These are phyloP conservation scores for Trapa incisa DNA, from an alignment of 345 rosid species.

Conservation along the genomic window DNA sequence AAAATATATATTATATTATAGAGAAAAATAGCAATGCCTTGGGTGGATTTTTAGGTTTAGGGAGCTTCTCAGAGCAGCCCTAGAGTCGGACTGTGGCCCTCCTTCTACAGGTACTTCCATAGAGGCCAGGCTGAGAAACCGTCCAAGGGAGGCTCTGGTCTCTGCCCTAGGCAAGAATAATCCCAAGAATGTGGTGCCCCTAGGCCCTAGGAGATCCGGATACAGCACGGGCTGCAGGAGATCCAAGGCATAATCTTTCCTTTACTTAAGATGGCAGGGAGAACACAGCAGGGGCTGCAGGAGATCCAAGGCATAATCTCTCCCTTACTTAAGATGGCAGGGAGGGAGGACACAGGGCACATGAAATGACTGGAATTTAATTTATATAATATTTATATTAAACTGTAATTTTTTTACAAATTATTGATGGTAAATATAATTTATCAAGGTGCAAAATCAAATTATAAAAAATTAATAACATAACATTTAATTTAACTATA, in stretches of 20 bases:
- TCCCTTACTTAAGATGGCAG: slow-evolving; percentile 62
- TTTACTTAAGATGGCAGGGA: slow-evolving; percentile 52
- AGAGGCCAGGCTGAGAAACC: slow-evolving; percentile 84
- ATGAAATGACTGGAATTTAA: not conserved
- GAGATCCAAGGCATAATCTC: slow-evolving; percentile 84
- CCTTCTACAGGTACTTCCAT: slow-evolving; percentile 59
- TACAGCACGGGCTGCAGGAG: slow-evolving; percentile 66
- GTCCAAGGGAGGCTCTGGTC: slow-evolving; percentile 58
- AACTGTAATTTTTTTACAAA: no score
- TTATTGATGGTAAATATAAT: no score
- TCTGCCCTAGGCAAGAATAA: slow-evolving; percentile 44
- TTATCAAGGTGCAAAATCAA: no score
- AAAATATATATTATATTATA: no score
- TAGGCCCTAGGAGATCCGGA: slow-evolving; percentile 65
- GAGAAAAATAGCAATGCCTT: slow-evolving; percentile 17
- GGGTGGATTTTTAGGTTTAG: slow-evolving; percentile 21
- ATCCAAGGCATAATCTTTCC: slow-evolving; percentile 84
- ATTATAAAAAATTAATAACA: no score
- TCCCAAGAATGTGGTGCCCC: slow-evolving; percentile 72
- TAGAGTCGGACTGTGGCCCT: slow-evolving; percentile 41
- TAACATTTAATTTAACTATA: no score
- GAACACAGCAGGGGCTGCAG: slow-evolving; percentile 56
- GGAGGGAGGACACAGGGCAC: slow-evolving; percentile 31
- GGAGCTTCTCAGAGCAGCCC: slow-evolving; percentile 24
- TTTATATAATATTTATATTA: not conserved